Evolutionary conservation across 73 alveolate genomes (phyloP).

Genomic region (Durusdinium trenchii): DNA sequence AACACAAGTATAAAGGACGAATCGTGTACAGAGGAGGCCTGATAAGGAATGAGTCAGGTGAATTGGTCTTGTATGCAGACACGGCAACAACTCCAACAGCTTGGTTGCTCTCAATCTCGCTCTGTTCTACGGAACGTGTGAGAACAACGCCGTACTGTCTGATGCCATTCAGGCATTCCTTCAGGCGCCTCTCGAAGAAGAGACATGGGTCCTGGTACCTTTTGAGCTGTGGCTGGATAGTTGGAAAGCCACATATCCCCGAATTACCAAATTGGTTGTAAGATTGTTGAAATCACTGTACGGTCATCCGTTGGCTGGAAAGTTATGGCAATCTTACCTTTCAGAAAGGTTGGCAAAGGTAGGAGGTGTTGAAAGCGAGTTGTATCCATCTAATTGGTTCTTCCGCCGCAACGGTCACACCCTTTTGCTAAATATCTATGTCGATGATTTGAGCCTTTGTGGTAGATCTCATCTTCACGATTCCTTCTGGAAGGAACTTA

Average conservation of each 20-base stretch:
- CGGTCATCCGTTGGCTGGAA: constrained; percentile 16
- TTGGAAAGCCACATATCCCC: not conserved
- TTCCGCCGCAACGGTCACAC: not conserved
- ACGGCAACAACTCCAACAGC: constrained; percentile 3
- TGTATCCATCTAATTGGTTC: not conserved
- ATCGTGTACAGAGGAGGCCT: constrained; percentile 24
- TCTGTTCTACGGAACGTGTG: not conserved
- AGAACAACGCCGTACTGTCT: not conserved
- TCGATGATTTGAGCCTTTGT: not conserved
- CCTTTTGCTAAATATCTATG: not conserved
- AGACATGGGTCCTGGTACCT: constrained; percentile 17
- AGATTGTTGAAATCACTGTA: not conserved
- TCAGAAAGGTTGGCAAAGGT: not conserved
- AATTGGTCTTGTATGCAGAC: not conserved
- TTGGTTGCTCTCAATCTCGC: not conserved
- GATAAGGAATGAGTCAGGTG: not conserved
- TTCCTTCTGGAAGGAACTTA: not conserved
- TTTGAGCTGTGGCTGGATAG: not conserved
- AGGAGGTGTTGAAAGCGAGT: not conserved
- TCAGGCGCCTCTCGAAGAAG: not conserved
- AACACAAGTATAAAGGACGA: not conserved
- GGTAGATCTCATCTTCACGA: not conserved
- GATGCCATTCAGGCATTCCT: not conserved
- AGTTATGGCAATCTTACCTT: not conserved
- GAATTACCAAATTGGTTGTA: not conserved